A percentile compares a stretch with the other conserved stretches of the same genome.
Evolutionary conservation across 2,329 filamentous ascomycete genomes (phyloP).

Genomic region (Dryadomyces quercus-mongolicae): DNA sequence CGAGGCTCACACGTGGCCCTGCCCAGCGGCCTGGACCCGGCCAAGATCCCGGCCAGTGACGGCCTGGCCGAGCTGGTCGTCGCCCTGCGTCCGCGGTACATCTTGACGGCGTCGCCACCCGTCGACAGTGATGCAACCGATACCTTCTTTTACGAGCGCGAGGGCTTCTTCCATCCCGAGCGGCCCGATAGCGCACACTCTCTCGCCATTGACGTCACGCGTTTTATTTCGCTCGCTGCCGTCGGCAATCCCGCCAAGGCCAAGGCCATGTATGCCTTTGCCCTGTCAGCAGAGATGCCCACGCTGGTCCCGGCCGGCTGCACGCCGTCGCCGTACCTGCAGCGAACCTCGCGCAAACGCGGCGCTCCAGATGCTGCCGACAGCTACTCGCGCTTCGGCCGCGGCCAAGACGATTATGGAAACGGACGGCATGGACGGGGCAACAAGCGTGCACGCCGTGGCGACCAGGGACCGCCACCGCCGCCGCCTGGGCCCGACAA

Average conservation of each 20-base stretch:
- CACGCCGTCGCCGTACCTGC: conserved; percentile 62
- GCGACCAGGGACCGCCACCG: conserved; percentile 42
- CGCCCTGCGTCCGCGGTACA: conserved; percentile 78
- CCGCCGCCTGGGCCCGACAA: conserved; percentile 60
- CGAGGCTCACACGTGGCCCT: conserved; percentile 53
- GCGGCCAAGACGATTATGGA: conserved; percentile 20
- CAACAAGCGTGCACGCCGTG: conserved; percentile 31
- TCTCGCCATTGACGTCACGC: conserved; percentile 53
- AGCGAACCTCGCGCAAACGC: conserved; percentile 41
- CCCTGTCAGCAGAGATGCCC: conserved; percentile 51
- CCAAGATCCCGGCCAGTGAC: conserved; percentile 43
- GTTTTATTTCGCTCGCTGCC: conserved; percentile 80
- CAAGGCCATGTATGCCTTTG: conserved; percentile 72
- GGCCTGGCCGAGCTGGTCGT: conserved; percentile 69
- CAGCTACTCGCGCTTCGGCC: conserved; percentile 41
- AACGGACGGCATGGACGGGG: conserved; percentile 18
- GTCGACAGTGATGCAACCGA: not conserved
- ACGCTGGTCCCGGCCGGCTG: conserved; percentile 54
- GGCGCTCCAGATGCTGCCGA: conserved; percentile 29
- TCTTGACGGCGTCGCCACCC: conserved; percentile 49
- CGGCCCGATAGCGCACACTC: conserved; percentile 22
- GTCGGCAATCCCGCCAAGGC: conserved; percentile 66
- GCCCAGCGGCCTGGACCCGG: conserved; percentile 26
- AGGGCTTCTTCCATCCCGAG: conserved; percentile 70
- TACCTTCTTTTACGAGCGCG: conserved; percentile 70